phyloP scores from a whole-genome alignment of 352 stramenopile species.

The Phytophthora pini region DNA sequence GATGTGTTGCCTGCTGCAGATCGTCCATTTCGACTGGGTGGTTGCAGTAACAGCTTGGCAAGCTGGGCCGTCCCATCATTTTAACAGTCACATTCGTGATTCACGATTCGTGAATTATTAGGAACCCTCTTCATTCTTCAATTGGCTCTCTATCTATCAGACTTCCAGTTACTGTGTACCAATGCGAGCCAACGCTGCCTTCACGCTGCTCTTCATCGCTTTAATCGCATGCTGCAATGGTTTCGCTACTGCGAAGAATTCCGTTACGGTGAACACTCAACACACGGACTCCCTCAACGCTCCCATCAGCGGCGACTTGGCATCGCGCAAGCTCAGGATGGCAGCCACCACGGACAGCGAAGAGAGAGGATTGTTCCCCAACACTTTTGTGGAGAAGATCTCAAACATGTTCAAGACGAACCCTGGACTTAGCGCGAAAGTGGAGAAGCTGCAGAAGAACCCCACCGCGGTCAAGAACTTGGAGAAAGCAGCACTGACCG shows the following conservation, averaged over 20 bases:
- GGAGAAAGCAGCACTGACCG: conserved; percentile 6
- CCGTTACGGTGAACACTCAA: neutral
- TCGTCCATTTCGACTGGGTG: conserved; percentile 17
- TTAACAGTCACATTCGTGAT: neutral
- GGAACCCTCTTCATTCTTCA: conserved; percentile 12
- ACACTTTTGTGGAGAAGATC: neutral
- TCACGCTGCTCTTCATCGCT: conserved; percentile 2
- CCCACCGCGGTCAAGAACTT: conserved; percentile 4
- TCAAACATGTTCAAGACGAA: neutral
- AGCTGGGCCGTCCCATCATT: conserved; percentile 7
- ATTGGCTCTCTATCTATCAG: conserved; percentile 7
- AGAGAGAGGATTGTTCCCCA: conserved; percentile 5
- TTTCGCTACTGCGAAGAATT: neutral
- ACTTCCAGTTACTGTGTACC: neutral
- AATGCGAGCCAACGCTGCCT: conserved; percentile 12
- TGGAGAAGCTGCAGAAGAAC: conserved; percentile 11
- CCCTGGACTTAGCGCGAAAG: conserved; percentile 2
- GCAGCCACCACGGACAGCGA: neutral
- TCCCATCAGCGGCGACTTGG: neutral
- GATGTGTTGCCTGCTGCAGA: conserved; percentile 15
- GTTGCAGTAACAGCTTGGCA: conserved; percentile 21
- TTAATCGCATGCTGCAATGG: conserved; percentile 5
- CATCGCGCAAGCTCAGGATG: conserved; percentile 11
- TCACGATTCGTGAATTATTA: neutral
- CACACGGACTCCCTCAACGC: neutral